Conservation (phyloP, 2,329 filamentous ascomycete species). For the Teratosphaeria destructans region DNA sequence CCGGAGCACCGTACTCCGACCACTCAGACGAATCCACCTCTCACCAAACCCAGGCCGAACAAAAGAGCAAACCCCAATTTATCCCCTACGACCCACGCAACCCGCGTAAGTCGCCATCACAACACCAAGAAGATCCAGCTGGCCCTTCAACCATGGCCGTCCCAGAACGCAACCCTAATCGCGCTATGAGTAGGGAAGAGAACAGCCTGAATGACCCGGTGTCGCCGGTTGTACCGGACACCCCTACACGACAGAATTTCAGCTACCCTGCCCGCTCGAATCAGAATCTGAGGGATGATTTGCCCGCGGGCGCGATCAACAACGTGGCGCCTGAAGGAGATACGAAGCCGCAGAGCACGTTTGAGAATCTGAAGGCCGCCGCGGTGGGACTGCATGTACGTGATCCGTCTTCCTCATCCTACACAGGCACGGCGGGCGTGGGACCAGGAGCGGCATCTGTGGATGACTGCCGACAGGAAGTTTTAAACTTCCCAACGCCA, state of each 20-base stretch:
- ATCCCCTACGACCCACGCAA: neutral
- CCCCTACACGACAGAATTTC: conserved; percentile 4
- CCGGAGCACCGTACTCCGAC: neutral
- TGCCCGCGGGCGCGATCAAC: neutral
- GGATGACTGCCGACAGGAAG: neutral
- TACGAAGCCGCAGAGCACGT: neutral
- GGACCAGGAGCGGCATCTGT: neutral
- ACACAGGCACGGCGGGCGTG: neutral
- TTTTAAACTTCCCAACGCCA: neutral
- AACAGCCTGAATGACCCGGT: neutral
- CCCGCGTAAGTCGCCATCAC: neutral
- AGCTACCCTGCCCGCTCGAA: conserved; percentile 1
- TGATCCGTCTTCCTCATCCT: neutral
- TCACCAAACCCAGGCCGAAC: neutral
- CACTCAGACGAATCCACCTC: neutral
- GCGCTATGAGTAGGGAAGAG: conserved; percentile 3
- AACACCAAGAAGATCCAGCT: neutral
- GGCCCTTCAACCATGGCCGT: neutral
- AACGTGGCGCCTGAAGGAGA: neutral
- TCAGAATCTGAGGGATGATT: neutral
- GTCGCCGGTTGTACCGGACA: neutral
- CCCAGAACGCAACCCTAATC: conserved; percentile 4
- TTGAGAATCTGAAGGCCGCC: conserved; percentile 19
- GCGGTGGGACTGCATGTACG: conserved; percentile 23
- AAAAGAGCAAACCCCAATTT: neutral